phyloP scores from a whole-genome alignment of 1,284 basidiomycete species.

The Melampsora larici-populina region DNA sequence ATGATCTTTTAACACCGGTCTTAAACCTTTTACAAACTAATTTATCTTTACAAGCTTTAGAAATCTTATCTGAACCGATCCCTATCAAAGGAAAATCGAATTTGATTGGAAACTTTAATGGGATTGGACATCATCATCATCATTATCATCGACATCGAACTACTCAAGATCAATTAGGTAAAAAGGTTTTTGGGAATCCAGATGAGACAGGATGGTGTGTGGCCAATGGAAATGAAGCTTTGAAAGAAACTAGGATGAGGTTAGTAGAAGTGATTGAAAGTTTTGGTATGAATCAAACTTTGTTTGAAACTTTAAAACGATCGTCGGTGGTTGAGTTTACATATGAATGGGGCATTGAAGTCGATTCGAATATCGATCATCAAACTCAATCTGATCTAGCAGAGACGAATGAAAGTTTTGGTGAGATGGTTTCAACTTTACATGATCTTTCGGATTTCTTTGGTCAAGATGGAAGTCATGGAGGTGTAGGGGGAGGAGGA shows the following conservation, averaged over 20 bases:
- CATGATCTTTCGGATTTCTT: constrained; percentile 83
- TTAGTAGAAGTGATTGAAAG: constrained; percentile 79
- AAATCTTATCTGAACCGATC: constrained; percentile 39
- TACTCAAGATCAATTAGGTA: neutral
- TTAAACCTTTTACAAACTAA: constrained; percentile 35
- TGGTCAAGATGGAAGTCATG: constrained; percentile 51
- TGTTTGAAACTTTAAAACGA: constrained; percentile 55
- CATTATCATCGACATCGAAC: neutral
- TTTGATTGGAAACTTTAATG: neutral
- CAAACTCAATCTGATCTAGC: constrained; percentile 54
- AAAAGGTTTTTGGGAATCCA: constrained; percentile 73
- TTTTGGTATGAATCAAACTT: constrained; percentile 63
- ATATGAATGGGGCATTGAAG: constrained; percentile 27
- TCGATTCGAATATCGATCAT: constrained; percentile 27
- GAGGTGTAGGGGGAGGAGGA: neutral
- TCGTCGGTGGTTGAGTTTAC: constrained; percentile 53
- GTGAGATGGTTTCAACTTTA: constrained; percentile 77
- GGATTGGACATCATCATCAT: neutral
- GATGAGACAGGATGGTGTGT: constrained; percentile 81
- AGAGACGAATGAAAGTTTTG: constrained; percentile 65
- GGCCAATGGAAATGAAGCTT: constrained; percentile 64
- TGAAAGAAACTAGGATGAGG: constrained; percentile 68
- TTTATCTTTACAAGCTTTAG: constrained; percentile 21
- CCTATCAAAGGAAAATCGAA: constrained; percentile 12
- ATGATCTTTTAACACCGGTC: constrained; percentile 32